phyloP scores from a whole-genome alignment of 257 asterid genomes.

The Lycium ferocissimum region DNA sequence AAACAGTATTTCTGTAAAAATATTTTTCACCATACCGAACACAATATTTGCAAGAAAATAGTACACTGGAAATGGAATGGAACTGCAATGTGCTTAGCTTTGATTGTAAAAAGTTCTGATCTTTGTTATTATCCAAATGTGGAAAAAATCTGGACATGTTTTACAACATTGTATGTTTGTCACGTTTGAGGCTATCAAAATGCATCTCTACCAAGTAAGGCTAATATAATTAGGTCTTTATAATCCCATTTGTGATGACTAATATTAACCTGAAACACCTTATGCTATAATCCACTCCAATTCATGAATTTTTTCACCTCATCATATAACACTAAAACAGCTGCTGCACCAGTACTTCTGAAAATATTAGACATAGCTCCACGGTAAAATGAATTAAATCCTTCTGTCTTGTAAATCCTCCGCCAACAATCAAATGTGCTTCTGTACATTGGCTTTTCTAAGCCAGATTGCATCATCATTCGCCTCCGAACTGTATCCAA shows the following conservation, averaged over 20 bases:
- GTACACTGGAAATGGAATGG: background rate
- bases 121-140: background rate
- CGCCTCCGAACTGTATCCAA: slow-evolving; percentile 92
- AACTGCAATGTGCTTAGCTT: background rate
- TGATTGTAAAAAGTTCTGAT: background rate
- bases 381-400: slow-evolving; percentile 78
- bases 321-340: slow-evolving; percentile 91
- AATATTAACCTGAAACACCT: slow-evolving; percentile 2
- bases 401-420: slow-evolving; percentile 73
- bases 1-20: background rate
- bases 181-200: slow-evolving; percentile 19
- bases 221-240: slow-evolving; percentile 38
- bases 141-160: slow-evolving; percentile 23
- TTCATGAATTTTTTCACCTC: slow-evolving; percentile 90
- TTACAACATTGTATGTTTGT: slow-evolving; percentile 11
- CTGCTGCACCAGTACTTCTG: slow-evolving; percentile 96
- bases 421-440: slow-evolving; percentile 84
- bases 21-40: background rate
- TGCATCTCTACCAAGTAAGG: slow-evolving; percentile 32
- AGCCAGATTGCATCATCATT: slow-evolving; percentile 98
- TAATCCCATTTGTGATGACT: background rate
- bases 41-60: background rate
- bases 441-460: slow-evolving; percentile 70
- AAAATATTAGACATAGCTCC: slow-evolving; percentile 92
- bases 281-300: slow-evolving; percentile 73